A percentile compares a stretch with the other conserved stretches of the same genome.
Conservation (phyloP, 306 rosid species). For the Chamaecrista fasciculata region DNA sequence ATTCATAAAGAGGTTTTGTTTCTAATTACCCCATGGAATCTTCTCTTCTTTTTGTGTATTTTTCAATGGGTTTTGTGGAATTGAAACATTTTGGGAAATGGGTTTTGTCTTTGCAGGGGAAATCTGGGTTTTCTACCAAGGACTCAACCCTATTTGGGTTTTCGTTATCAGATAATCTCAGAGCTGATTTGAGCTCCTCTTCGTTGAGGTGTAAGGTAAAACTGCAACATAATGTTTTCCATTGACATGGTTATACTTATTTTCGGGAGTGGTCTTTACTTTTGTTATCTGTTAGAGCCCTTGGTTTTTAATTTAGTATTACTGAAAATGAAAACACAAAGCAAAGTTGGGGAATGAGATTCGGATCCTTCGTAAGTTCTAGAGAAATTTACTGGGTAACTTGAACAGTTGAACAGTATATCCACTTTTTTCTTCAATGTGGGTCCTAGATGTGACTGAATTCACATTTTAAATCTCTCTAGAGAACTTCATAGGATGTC, state of each 20-base stretch:
- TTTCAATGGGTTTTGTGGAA: conserved; percentile 8
- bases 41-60: background rate
- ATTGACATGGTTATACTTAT: background rate
- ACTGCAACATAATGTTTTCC: background rate
- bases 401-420: no score
- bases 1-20: conserved; percentile 43
- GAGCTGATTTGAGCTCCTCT: conserved; percentile 66
- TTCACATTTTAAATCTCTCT: background rate
- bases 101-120: conserved; percentile 55
- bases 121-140: conserved; percentile 52
- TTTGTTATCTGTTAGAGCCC: no score
- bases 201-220: conserved; percentile 84
- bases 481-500: no score
- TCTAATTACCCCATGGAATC: background rate
- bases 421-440: background rate
- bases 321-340: no score
- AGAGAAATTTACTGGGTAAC: background rate
- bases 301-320: no score
- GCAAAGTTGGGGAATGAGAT: no score
- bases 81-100: conserved; percentile 21
- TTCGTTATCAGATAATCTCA: conserved; percentile 65
- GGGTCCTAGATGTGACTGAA: background rate
- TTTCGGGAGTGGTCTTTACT: background rate
- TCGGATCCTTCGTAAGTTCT: background rate
- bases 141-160: conserved; percentile 79